A percentile compares a stretch with the other conserved stretches of the same genome.
phyloP scores from a whole-genome alignment of 495 filamentous ascomycete species.

The Neurospora tetrasperma region DNA sequence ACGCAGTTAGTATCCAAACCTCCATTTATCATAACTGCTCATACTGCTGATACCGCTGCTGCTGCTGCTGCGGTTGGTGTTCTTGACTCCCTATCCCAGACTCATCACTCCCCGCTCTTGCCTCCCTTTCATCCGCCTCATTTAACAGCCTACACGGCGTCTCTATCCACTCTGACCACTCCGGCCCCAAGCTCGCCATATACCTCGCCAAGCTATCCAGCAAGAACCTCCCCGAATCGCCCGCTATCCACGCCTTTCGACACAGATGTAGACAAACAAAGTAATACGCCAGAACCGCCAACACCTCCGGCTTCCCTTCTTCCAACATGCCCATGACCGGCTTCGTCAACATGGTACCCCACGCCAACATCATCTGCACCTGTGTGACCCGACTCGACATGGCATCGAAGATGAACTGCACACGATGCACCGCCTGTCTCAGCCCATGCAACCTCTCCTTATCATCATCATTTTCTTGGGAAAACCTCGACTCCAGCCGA shows the following conservation, averaged over 20 bases:
- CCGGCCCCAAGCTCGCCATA: constrained; percentile 13
- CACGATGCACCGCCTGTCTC: constrained; percentile 9
- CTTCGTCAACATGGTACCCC: constrained; percentile 12
- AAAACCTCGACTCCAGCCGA: not conserved
- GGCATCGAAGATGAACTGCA: constrained; percentile 21
- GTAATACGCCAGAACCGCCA: constrained; percentile 23
- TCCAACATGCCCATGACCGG: constrained; percentile 17
- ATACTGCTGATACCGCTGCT: not conserved
- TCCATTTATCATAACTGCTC: not conserved
- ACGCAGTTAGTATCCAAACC: not conserved
- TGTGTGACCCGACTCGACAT: not conserved
- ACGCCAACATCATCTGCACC: constrained; percentile 13
- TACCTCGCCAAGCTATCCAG: constrained; percentile 4
- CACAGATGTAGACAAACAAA: constrained; percentile 18
- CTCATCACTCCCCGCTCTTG: not conserved
- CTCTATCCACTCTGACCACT: constrained; percentile 22
- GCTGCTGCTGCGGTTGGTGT: not conserved
- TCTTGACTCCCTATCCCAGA: not conserved
- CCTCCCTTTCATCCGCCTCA: constrained; percentile 4
- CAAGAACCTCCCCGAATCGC: constrained; percentile 15
- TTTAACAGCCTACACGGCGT: constrained; percentile 14
- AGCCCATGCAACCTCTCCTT: not conserved
- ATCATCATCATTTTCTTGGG: not conserved
- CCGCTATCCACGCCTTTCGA: constrained; percentile 17
- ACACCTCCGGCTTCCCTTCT: constrained; percentile 15